A percentile compares a stretch with the other conserved stretches of the same genome.
These are phyloP conservation scores for Leptographium radiaticola DNA, from an alignment of 2,329 filamentous ascomycete genomes.

Conservation along the genomic window DNA sequence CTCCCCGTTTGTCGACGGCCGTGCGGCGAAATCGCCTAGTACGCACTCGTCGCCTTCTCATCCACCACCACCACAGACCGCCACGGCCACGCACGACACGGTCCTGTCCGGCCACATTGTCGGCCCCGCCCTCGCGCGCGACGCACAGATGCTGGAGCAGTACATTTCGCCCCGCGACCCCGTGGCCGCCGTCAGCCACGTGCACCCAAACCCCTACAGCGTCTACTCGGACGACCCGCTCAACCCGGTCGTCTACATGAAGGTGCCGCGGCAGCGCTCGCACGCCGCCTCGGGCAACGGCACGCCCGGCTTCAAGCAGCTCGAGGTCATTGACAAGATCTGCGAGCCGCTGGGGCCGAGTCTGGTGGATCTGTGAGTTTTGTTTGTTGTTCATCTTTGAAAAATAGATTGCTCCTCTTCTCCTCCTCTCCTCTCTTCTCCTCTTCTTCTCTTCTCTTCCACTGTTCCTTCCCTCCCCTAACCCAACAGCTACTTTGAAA, in stretches of 20 bases:
- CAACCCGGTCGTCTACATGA: constrained; percentile 3
- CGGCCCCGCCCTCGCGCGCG: constrained; percentile 1
- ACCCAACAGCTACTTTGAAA: not conserved
- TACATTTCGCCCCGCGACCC: constrained; percentile 1
- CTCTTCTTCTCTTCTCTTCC: not conserved
- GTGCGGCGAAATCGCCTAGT: too few relatives aligned
- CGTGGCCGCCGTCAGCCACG: not conserved
- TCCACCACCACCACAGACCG: not conserved
- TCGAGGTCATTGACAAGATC: constrained; percentile 3
- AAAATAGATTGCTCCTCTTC: too few relatives aligned
- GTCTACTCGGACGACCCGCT: constrained; percentile 5
- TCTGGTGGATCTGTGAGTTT: not conserved
- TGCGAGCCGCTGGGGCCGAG: not conserved
- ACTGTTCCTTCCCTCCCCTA: not conserved
- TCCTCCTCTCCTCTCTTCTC: too few relatives aligned
- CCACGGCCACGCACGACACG: not conserved
- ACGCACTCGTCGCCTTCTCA: not conserved
- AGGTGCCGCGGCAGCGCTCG: constrained; percentile 2
- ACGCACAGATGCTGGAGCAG: constrained; percentile 3
- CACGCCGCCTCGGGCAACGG: not conserved
- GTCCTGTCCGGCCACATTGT: constrained; percentile 2
- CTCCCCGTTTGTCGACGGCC: not conserved
- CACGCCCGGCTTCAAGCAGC: constrained; percentile 4
- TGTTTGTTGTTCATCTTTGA: too few relatives aligned
- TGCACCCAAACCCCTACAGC: constrained; percentile 3